Base-by-base conservation (phyloP, 257 asterid species). In the Solanum gracilifrons region DNA sequence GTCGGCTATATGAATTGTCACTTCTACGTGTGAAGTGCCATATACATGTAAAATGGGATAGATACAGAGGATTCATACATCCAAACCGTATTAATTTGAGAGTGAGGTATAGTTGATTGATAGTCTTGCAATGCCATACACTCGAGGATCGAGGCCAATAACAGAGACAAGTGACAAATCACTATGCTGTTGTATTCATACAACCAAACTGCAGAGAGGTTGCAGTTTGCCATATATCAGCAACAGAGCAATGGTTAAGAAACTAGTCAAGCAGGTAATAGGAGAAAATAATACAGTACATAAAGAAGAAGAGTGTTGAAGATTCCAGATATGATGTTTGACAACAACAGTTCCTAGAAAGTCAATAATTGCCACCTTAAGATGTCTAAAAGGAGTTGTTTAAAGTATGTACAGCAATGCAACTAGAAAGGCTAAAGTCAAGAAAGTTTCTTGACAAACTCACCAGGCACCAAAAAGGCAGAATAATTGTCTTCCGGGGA, bases 381-480 rank as follows among this genome's bases (percentile, higher is more conserved):
- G 69, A 87, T 87, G 86, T 41, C 83, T 62, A 73, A 55, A 13
- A 80, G 73, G 20, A 33, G 41, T 20, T 29, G 80, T 82, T 43
- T 20, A 74, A 36, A 79, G 87, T 85, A 87, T 51, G 55, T 85
- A 87, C 80, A 21, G 29, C 60, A 68, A 76, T 76, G 87, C 87
- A 89, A 79, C 74, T 76, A 73, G 75, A 71, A 74, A 91, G 87
- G 48, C 43, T 72, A 90, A 82, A 85, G 90, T 89, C 89, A 88
- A 88, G 74, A 90, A 69, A 68, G 87, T 85, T 85, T 71, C 80
- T 88, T 83, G 92, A 90, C 90, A 79, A 90, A 90, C 92, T 89
- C 89, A 88, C 90, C 91, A n/a, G 90, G 60, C 87, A 82, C 31
- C 32, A 58, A 27, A 85, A 62, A 85, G 86, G 64, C 43, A 60